phyloP scores from a whole-genome alignment of 1,284 basidiomycete species.

The Rhodotorula sp. region DNA sequence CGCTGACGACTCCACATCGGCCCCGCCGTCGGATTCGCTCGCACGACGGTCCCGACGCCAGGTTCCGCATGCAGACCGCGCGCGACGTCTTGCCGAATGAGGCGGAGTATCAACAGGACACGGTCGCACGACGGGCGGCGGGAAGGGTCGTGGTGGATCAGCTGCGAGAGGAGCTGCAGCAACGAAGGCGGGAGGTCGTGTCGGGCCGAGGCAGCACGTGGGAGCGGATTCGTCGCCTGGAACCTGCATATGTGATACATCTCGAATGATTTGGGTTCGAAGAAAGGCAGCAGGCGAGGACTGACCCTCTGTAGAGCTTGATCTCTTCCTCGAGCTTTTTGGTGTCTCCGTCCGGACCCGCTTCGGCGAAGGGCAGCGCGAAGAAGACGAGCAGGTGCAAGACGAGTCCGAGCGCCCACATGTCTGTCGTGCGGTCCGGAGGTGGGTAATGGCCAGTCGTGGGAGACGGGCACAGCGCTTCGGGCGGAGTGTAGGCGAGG shows the following conservation, averaged over 20 bases:
- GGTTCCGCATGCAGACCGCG: neutral
- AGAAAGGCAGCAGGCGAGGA: neutral
- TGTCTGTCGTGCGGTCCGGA: slow-evolving; percentile 37
- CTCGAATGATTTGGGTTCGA: neutral
- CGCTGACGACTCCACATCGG: neutral
- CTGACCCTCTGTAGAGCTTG: slow-evolving; percentile 38
- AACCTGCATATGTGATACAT: neutral
- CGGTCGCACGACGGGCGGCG: slow-evolving; percentile 35
- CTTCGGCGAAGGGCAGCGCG: slow-evolving; percentile 39
- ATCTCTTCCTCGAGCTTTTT: slow-evolving; percentile 41
- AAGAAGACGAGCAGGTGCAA: slow-evolving; percentile 45
- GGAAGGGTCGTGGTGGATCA: slow-evolving; percentile 35
- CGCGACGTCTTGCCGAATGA: slow-evolving; percentile 14
- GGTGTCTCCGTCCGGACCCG: slow-evolving; percentile 14
- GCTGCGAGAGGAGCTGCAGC: slow-evolving; percentile 32
- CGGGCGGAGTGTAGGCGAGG: slow-evolving; percentile 42
- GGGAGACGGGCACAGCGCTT: slow-evolving; percentile 25
- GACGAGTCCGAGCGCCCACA: slow-evolving; percentile 44
- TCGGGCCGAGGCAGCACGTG: slow-evolving; percentile 22
- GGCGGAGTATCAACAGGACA: slow-evolving; percentile 10
- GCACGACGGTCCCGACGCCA: neutral
- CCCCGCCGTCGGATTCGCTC: neutral
- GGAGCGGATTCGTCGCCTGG: neutral
- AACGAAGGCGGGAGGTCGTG: slow-evolving; percentile 39
- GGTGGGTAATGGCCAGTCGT: slow-evolving; percentile 19